These are phyloP conservation scores for Rhizopus stolonifer DNA, from an alignment of 371 early-diverging fungal genomes.

Conservation along the genomic window DNA sequence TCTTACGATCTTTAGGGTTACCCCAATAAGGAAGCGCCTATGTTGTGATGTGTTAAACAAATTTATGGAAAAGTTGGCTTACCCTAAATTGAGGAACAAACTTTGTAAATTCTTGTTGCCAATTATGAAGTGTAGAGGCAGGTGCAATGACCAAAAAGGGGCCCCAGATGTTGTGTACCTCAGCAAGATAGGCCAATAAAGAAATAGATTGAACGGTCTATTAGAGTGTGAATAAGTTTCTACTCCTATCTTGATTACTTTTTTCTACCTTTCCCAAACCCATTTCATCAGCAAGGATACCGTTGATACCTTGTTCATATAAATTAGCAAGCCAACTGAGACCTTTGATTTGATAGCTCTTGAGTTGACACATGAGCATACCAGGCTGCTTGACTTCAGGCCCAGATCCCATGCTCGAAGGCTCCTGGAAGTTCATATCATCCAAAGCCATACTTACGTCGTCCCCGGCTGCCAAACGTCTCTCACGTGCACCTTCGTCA, in stretches of 20 bases:
- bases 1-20: conserved; percentile 83
- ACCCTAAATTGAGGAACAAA: conserved; percentile 91
- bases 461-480: conserved; percentile 46
- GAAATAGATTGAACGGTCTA: conserved; percentile 96
- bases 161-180: conserved; percentile 91
- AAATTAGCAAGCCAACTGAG: conserved; percentile 98
- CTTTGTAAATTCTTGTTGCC: conserved; percentile 93
- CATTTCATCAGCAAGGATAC: conserved; percentile 98
- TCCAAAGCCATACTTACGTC: conserved; percentile 62
- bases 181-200: conserved; percentile 86
- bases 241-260: background rate
- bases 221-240: background rate
- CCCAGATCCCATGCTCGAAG: conserved; percentile 72
- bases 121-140: conserved; percentile 95
- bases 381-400: conserved; percentile 80
- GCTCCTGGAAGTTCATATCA: conserved; percentile 83
- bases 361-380: conserved; percentile 88
- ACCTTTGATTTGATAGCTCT: conserved; percentile 97
- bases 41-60: background rate
- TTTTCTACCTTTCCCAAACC: conserved; percentile 74
- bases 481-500: conserved; percentile 62
- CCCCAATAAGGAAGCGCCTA: conserved; percentile 92
- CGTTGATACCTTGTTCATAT: conserved; percentile 97
- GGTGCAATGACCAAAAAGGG: conserved; percentile 97
- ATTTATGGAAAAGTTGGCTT: background rate